Base-by-base conservation (phyloP, 768 basidiomycete species). In the Leucocoprinus birnbaumii region DNA sequence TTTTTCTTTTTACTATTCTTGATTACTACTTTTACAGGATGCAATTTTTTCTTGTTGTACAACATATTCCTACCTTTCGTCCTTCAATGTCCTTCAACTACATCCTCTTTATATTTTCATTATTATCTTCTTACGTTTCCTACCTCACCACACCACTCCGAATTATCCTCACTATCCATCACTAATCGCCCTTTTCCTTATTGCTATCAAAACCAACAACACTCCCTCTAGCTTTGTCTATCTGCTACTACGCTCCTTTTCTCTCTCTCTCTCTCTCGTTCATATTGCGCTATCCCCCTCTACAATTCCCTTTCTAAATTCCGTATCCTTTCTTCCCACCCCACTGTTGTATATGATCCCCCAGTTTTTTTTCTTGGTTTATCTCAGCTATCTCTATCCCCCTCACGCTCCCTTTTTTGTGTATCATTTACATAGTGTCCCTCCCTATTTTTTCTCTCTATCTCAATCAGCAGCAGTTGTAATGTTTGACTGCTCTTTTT, bases 181-280 rank as follows among this genome's bases (percentile, higher is more conserved):
- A 26, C 44, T 45, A 53, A 53, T 31, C 31, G n/a, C n/a, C 31
- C 31, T 11, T 52, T 8, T 13, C 18, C 16, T 27, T 9, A 43
- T 44, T 35, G 52, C 35, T 53, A 53, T 46, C 52, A 21, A 4
- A 19, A 22, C 31, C 27, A 46, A n/a, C n/a, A n/a, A n/a, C n/a
- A n/a, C n/a, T 45, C 22, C 34, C 43, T 24, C 51, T 14, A 21
- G 26, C 40, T 43, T 42, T 24, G 31, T 61, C 45, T 57, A 54
- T 54, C 51, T 34, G 9, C 27, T 31, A 31, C n/a, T 48, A 59
- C 54, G 44, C 46, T 48, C 44, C 38, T 46, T 53, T 62, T 54
- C 60, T 50, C 25, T 49, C 56, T 21, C 14, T n/a, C 26, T 26
- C 25, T 21, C 16, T 19, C 47, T 18, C 14, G 8, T 18, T 34